Percentiles rank a stretch among this genome's conserved stretches.
Conservation (phyloP, 768 basidiomycete genomes). For the Tylopilus felleus region DNA sequence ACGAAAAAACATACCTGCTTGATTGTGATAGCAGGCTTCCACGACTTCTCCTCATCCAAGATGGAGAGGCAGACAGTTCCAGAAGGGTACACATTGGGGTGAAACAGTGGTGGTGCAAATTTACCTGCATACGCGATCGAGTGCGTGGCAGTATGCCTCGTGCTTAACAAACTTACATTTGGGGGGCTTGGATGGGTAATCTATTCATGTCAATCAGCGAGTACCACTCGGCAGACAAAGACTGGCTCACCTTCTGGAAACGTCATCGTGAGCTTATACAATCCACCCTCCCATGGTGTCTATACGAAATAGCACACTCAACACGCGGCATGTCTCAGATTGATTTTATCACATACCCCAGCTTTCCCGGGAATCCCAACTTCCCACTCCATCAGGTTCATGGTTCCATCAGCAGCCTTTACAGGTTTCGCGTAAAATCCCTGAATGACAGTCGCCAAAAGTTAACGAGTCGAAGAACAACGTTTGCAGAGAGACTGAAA, state of each 20-base stretch:
- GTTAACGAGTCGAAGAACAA: slow-evolving; percentile 3
- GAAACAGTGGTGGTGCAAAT: slow-evolving; percentile 93
- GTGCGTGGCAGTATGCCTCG: background rate
- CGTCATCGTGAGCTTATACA: slow-evolving; percentile 89
- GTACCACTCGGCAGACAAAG: background rate
- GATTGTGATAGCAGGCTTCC: slow-evolving; percentile 99
- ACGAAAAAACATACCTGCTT: slow-evolving; percentile 72
- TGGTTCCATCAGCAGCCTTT: slow-evolving; percentile 86
- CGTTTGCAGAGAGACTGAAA: background rate
- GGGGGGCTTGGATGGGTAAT: slow-evolving; percentile 93
- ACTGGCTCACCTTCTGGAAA: slow-evolving; percentile 85
- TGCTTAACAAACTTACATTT: slow-evolving; percentile 60
- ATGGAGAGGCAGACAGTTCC: slow-evolving; percentile 98
- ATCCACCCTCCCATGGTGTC: slow-evolving; percentile 97
- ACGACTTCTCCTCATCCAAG: slow-evolving; percentile 96
- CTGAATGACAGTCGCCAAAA: slow-evolving; percentile 39
- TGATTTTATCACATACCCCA: slow-evolving; percentile 53
- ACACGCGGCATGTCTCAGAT: slow-evolving; percentile 7
- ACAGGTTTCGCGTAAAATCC: slow-evolving; percentile 96
- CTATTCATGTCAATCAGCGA: slow-evolving; percentile 38
- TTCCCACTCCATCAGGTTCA: slow-evolving; percentile 98
- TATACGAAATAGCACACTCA: slow-evolving; percentile 33
- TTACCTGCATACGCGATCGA: slow-evolving; percentile 60
- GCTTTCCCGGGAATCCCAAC: slow-evolving; percentile 96
- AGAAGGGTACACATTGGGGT: slow-evolving; percentile 98